phyloP scores from a whole-genome alignment of 2,329 filamentous ascomycete species.

The Ceratocystis cacaofunesta region DNA sequence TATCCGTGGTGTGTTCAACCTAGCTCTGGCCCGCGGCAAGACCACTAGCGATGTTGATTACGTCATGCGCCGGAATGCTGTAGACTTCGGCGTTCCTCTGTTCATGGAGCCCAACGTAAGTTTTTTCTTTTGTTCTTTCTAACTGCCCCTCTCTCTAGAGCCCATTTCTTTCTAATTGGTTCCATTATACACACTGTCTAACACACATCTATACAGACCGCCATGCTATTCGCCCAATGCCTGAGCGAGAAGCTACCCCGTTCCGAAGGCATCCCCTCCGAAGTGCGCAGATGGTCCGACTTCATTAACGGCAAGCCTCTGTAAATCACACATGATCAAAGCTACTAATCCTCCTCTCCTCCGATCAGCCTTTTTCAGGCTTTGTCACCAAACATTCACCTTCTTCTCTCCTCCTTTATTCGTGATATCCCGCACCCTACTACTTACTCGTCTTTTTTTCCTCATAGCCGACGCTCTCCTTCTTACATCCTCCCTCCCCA shows the following conservation, averaged over 20 bases:
- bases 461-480: neutral
- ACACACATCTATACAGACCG: slow-evolving; percentile 48
- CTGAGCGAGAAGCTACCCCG: slow-evolving; percentile 94
- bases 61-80: slow-evolving; percentile 86
- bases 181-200: slow-evolving; percentile 20
- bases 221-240: slow-evolving; percentile 87
- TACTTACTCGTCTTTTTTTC: slow-evolving; percentile 6
- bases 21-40: slow-evolving; percentile 70
- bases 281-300: slow-evolving; percentile 89
- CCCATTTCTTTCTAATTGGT: neutral
- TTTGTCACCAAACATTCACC: neutral
- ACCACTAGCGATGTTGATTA: slow-evolving; percentile 86
- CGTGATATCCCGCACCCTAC: slow-evolving; percentile 10
- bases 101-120: slow-evolving; percentile 97
- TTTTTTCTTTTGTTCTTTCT: slow-evolving; percentile 17
- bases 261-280: slow-evolving; percentile 70
- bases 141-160: neutral
- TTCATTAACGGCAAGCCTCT: slow-evolving; percentile 79
- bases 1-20: slow-evolving; percentile 89
- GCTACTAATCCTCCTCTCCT: neutral
- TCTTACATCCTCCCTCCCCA: neutral
- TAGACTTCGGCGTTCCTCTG: slow-evolving; percentile 92
- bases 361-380: neutral
- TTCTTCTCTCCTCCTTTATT: neutral
- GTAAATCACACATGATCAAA: slow-evolving; percentile 32